phyloP scores from a whole-genome alignment of 129 eudicot species.

The Flaveria trinervia region DNA sequence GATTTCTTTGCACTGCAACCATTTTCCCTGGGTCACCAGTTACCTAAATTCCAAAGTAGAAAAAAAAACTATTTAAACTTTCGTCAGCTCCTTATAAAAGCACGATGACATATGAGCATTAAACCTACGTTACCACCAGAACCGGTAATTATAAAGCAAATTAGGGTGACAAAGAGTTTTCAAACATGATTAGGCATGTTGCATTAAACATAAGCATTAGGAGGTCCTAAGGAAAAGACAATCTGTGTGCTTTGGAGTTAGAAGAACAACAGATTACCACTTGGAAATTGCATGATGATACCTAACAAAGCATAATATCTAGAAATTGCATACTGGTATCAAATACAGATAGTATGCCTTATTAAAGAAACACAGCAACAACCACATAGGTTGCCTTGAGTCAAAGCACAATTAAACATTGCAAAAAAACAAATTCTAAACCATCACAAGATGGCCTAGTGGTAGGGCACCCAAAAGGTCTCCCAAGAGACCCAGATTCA shows the following conservation, averaged over 20 bases:
- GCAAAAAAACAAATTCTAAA: background rate
- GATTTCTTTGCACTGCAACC: slow-evolving; percentile 80
- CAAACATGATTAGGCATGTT: slow-evolving; percentile 4
- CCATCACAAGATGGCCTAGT: background rate
- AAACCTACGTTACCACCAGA: background rate
- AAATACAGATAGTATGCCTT: background rate
- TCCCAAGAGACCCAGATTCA: too few species aligned
- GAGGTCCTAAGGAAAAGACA: background rate
- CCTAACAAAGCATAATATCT: background rate
- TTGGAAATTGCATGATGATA: background rate
- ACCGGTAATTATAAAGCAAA: background rate
- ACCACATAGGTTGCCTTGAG: background rate
- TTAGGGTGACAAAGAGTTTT: background rate
- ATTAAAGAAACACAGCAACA: background rate
- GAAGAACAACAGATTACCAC: background rate
- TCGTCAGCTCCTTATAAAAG: slow-evolving; percentile 4
- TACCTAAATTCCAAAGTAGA: slow-evolving; percentile 49
- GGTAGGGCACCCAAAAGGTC: background rate
- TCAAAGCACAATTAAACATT: background rate
- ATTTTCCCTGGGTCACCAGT: slow-evolving; percentile 97
- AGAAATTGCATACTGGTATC: background rate
- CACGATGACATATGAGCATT: background rate
- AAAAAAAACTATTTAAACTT: background rate
- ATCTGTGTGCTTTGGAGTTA: background rate
- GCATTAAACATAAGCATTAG: background rate